Percentiles rank a stretch among this genome's conserved stretches.
These are phyloP conservation scores for Daldinia sp. DNA, from an alignment of 2,329 filamentous ascomycete genomes.

Conservation along the genomic window DNA sequence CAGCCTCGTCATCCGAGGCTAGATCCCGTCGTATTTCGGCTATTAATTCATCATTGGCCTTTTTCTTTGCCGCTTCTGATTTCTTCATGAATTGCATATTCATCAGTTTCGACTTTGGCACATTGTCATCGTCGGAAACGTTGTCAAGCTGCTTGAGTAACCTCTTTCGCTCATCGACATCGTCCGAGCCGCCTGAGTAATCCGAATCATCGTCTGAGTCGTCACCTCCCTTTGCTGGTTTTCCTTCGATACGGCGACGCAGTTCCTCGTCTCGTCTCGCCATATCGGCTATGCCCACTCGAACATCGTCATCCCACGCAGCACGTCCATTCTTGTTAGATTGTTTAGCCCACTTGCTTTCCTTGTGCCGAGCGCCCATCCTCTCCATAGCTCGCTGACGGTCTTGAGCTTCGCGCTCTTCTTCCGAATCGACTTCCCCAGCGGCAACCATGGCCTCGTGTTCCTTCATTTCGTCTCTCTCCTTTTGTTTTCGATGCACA, in stretches of 20 bases:
- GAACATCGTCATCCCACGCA: constrained; percentile 88
- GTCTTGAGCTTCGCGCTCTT: constrained; percentile 71
- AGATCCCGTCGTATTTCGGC: constrained; percentile 76
- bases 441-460: constrained; percentile 63
- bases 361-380: constrained; percentile 84
- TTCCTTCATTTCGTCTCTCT: constrained; percentile 62
- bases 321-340: constrained; percentile 80
- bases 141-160: constrained; percentile 59
- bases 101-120: constrained; percentile 72
- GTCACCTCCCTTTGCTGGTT: constrained; percentile 48
- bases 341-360: constrained; percentile 92
- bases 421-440: constrained; percentile 70
- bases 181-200: constrained; percentile 65
- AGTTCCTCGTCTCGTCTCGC: constrained; percentile 84
- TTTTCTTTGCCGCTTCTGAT: constrained; percentile 79
- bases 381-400: constrained; percentile 82
- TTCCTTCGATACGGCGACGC: constrained; percentile 79
- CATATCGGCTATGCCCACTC: constrained; percentile 80
- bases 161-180: constrained; percentile 57
- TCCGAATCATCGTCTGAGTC: constrained; percentile 60
- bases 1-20: constrained; percentile 65
- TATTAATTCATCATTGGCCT: constrained; percentile 81
- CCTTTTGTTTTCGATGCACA: constrained; percentile 80
- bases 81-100: constrained; percentile 95
- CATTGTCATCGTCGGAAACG: constrained; percentile 57